Percentiles rank a stretch among this genome's conserved stretches.
Evolutionary conservation across 306 rosid genomes (phyloP).

Genomic region (Pachyrhizus erosus): DNA sequence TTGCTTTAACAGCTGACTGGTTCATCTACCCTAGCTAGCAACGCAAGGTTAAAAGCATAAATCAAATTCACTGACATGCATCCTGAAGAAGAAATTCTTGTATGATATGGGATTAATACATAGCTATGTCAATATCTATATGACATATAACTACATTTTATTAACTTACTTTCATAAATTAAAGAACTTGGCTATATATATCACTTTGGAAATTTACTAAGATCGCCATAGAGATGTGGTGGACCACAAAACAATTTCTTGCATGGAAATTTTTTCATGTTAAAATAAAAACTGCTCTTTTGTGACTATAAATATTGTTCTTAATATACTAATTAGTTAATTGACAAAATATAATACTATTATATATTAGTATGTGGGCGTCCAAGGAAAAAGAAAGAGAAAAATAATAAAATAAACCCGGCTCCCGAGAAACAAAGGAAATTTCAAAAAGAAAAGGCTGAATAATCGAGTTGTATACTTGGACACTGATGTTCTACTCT

Average conservation of each 20-base stretch:
- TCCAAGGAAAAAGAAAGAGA: neutral
- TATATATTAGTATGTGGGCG: neutral
- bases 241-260: no score
- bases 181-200: no score
- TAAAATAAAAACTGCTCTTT: neutral
- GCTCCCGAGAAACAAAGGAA: slow-evolving; percentile 29
- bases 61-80: slow-evolving; percentile 16
- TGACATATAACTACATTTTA: neutral
- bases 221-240: no score
- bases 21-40: slow-evolving; percentile 27
- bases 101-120: neutral
- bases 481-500: slow-evolving; percentile 43
- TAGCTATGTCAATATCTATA: neutral
- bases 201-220: no score
- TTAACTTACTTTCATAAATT: neutral
- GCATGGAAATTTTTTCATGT: no score
- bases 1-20: slow-evolving; percentile 2
- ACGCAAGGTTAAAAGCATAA: slow-evolving; percentile 33
- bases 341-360: neutral
- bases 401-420: slow-evolving; percentile 13
- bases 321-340: neutral
- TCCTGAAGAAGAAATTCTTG: neutral
- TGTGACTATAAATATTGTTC: neutral
- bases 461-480: neutral
- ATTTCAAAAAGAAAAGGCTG: neutral